Evolutionary conservation across 1,284 basidiomycete species (phyloP), one percentile per base, ranked within the genome.

Genomic region (Volvariella volvacea): DNA sequence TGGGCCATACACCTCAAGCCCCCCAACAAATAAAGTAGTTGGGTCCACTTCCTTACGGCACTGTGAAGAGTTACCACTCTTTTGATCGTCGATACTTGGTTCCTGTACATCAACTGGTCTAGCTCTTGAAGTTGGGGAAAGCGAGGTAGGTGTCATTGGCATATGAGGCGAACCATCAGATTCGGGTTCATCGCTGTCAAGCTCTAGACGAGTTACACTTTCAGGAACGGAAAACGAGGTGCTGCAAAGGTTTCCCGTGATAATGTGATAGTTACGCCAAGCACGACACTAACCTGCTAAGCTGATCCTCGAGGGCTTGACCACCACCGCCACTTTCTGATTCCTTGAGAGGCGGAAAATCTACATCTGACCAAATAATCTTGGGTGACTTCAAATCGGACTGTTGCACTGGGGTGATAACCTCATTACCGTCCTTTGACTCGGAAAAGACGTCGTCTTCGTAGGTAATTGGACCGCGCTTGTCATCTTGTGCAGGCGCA

Each of bases 21-120:
- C 85, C 10, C 86, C 85, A 21, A 88, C 80, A 55, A 88, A 88
- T 17, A 88, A 67, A 0, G 83, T 80, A 2, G 71, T 77, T 0
- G 78, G 80, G 56, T 88, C 83, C 10, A 82, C 55, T 16, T 73
- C 46, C 28, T 46, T 49, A n/a, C 38, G 22, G 34, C 34, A 7
- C 15, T n/a, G 34, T 7, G 25, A 12, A 28, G 12, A 6, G 12
- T 28, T 12, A 12, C 6, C 25, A 6, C 6, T 28, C 6, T 28
- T 28, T 12, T 28, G 25, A 28, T 28, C 25, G 25, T 12, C 25
- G 12, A 28, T 6, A 12, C 25, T 12, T 12, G 25, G 12, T 12
- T 28, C 25, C 12, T 55, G 59, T 22, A 62, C 55, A 45, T 66
- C 62, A 10, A 55, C 63, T 41, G 52, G 52, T 39, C 59, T 67